phyloP scores from a whole-genome alignment of 495 filamentous ascomycete genomes.

The Aspergillus asperescens region DNA sequence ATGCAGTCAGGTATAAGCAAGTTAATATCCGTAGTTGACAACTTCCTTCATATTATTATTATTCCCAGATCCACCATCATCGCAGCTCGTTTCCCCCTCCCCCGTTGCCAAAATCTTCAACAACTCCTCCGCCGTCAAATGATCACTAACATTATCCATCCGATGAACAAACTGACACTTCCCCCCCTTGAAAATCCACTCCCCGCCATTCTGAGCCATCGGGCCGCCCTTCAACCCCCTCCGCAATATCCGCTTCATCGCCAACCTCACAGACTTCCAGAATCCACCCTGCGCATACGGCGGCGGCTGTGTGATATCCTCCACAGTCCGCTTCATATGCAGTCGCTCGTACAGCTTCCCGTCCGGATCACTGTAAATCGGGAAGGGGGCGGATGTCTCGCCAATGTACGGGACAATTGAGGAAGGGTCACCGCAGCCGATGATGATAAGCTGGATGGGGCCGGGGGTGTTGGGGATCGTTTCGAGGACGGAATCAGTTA shows the following conservation, averaged over 20 bases:
- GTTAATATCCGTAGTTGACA: too few relatives aligned
- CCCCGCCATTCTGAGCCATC: conserved; percentile 21
- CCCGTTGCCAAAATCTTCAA: conserved; percentile 13
- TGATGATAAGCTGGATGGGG: conserved; percentile 25
- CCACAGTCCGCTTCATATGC: conserved; percentile 18
- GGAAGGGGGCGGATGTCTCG: conserved; percentile 17
- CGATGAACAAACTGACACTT: conserved; percentile 21
- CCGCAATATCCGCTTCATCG: conserved; percentile 18
- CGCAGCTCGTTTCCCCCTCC: too few relatives aligned
- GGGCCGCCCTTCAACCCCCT: conserved; percentile 16
- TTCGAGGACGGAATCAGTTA: conserved; percentile 18
- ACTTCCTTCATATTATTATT: too few relatives aligned
- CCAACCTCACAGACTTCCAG: conserved; percentile 2
- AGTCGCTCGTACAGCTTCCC: conserved; percentile 21
- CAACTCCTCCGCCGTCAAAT: conserved; percentile 25
- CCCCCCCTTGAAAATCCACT: conserved; percentile 23
- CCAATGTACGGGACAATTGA: conserved; percentile 22
- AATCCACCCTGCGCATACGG: conserved; percentile 15
- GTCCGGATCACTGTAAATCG: conserved; percentile 22
- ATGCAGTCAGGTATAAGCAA: too few relatives aligned
- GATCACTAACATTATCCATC: conserved; percentile 23
- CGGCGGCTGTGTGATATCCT: conserved; percentile 19
- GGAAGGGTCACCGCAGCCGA: conserved; percentile 22
- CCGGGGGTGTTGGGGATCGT: conserved; percentile 13
- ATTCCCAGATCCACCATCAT: too few relatives aligned